phyloP scores from a whole-genome alignment of 495 filamentous ascomycete genomes.

The Penicillium chermesinum region DNA sequence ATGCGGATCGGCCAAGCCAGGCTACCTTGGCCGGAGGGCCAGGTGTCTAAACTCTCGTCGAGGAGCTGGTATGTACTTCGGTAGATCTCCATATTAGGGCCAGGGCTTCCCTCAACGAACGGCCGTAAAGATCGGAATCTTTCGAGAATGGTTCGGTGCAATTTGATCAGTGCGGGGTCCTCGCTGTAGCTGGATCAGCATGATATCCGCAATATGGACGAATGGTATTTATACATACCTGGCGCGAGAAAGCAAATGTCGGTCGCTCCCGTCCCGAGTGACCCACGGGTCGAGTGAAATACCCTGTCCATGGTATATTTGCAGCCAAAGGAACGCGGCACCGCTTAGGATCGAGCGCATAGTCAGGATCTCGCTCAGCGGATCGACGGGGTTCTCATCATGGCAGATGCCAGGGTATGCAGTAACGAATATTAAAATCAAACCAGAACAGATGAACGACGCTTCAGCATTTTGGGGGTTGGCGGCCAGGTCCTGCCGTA shows the following conservation, averaged over 20 bases:
- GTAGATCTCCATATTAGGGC: slow-evolving; percentile 5
- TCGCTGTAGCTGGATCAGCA: slow-evolving; percentile 1
- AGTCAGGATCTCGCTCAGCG: slow-evolving; percentile 9
- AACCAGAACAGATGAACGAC: slow-evolving; percentile 8
- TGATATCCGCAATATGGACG: not conserved
- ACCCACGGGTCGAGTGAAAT: slow-evolving; percentile 7
- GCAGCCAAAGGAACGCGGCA: slow-evolving; percentile 10
- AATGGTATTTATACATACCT: not conserved
- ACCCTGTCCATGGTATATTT: slow-evolving; percentile 7
- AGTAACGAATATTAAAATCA: slow-evolving; percentile 9
- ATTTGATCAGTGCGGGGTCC: slow-evolving; percentile 7
- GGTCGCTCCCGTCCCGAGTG: slow-evolving; percentile 1
- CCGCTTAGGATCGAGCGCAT: slow-evolving; percentile 11
- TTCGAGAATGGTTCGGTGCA: slow-evolving; percentile 5
- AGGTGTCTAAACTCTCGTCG: slow-evolving; percentile 4
- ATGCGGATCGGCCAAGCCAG: slow-evolving; percentile 3
- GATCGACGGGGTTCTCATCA: slow-evolving; percentile 9
- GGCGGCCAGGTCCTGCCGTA: slow-evolving; percentile 6
- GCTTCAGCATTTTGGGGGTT: slow-evolving; percentile 10
- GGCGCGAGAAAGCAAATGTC: not conserved
- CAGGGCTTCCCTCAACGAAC: slow-evolving; percentile 1
- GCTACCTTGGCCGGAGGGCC: slow-evolving; percentile 8
- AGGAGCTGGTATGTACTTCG: slow-evolving; percentile 7
- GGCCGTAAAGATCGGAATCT: slow-evolving; percentile 4
- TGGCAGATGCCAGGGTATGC: slow-evolving; percentile 8